These are phyloP conservation scores for Scytalidium lignicola DNA, from an alignment of 2,329 filamentous ascomycete species.

Conservation along the genomic window DNA sequence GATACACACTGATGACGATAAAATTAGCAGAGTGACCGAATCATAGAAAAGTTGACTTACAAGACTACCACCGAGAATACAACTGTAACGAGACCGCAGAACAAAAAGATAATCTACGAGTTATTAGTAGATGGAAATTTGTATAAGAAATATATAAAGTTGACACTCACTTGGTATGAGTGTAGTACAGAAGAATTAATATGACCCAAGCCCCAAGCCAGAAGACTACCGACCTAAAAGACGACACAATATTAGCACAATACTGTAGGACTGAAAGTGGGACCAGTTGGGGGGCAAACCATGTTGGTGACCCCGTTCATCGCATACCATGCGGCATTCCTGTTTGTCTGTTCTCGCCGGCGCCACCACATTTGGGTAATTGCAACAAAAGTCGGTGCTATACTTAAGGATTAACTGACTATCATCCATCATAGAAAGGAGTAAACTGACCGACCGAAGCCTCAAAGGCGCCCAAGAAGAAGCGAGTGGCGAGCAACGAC, in stretches of 20 bases:
- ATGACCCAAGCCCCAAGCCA: constrained; percentile 45
- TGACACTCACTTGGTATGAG: constrained; percentile 19
- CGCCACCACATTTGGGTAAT: constrained; percentile 60
- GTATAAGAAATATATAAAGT: too few species aligned
- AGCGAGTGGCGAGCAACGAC: constrained; percentile 31
- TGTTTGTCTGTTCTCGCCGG: constrained; percentile 51
- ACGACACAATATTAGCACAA: background rate
- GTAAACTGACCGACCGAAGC: constrained; percentile 14
- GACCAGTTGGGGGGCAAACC: constrained; percentile 37
- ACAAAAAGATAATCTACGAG: constrained; percentile 46
- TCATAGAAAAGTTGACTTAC: constrained; percentile 1
- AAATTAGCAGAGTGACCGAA: background rate
- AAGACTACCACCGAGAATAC: constrained; percentile 40
- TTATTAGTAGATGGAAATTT: background rate
- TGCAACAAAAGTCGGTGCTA: constrained; percentile 47
- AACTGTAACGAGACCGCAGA: constrained; percentile 47
- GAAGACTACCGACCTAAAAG: constrained; percentile 17
- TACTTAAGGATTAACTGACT: background rate
- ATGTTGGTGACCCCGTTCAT: constrained; percentile 57
- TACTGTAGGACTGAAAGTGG: too few species aligned
- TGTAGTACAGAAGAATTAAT: constrained; percentile 42
- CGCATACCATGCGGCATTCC: constrained; percentile 54
- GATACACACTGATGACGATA: constrained; percentile 7
- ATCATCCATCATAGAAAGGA: background rate
- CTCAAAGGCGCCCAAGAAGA: constrained; percentile 35